Base-by-base conservation (phyloP, 2,329 filamentous ascomycete genomes). In the Endoconidiophora polonica region DNA sequence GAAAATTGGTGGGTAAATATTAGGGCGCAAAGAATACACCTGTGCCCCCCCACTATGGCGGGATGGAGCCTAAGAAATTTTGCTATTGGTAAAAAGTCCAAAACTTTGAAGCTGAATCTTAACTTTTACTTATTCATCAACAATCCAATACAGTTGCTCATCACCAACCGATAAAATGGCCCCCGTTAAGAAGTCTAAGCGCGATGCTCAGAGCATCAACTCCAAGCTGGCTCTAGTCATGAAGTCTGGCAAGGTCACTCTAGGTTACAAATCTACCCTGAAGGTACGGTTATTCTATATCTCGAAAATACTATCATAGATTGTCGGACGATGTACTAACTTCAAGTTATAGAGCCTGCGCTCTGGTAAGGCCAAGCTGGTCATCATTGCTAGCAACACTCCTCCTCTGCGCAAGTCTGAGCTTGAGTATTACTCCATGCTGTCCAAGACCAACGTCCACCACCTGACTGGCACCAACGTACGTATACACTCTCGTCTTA, bases 401-500 rank as follows among this genome's bases (percentile, higher is more conserved):
- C 88, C 90, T 66, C 91, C 91, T 69, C 85, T 98, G 63, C 82
- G 90, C 70, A 98, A 96, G 83, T 86, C 79, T 64, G 90, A 96
- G 77, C 80, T 95, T 57, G 90, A 95, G 76, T 95, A 86, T 74
- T 87, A 88, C 76, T 78, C 78, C 67, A 91, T 91, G 86, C 71
- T 94, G 63, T 81, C 81, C 68, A 94, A 96, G 81, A 86, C 83
- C 62, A 81, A 83, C 58, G 90, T 96, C 64, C 90, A 96, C 78
- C 91, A 98, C 78, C 96, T 95, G 75, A 77, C 77, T 61, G 91
- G 91, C 64, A 94, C 93, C 82, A 96, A 96, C 80, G 90, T 96
- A 82, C 83, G 90, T 86, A 54, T 55, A 54, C 55, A 48, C 54
- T 58, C 59, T 55, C 26, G 18, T 39, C 18, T n/a, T 18, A n/a